Conservation (phyloP, 176 grass and related monocot species). For the Triticum monococcum region DNA sequence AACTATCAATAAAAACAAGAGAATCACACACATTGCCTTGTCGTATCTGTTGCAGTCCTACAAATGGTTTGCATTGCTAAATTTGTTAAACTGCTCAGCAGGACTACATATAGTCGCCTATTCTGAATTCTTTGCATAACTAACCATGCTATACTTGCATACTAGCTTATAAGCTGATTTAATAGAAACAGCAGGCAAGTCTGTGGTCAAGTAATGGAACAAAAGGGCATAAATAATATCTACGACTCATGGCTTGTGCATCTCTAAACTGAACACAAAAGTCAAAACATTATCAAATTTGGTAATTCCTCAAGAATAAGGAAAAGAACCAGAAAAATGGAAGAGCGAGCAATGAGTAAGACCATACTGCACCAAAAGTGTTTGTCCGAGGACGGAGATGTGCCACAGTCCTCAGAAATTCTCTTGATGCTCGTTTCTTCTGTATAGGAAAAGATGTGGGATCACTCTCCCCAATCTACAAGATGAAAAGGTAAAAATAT, state of each 20-base stretch:
- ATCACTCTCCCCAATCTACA: constrained; percentile 94
- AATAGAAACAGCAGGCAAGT: not conserved
- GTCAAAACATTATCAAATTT: constrained; percentile 5
- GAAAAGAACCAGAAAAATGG: constrained; percentile 2
- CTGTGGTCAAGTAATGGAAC: not conserved
- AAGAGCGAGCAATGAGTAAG: constrained; percentile 6
- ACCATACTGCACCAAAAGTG: constrained; percentile 90
- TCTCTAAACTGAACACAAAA: not conserved
- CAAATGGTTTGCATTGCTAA: not conserved
- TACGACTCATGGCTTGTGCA: constrained; percentile 22
- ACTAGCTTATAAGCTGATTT: not conserved
- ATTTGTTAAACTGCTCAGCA: constrained; percentile 3
- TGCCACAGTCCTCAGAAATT: constrained; percentile 88
- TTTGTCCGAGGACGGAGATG: constrained; percentile 99
- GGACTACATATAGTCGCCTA: not conserved
- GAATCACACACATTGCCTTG: constrained; percentile 1
- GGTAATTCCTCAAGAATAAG: not conserved
- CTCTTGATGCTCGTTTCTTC: constrained; percentile 88
- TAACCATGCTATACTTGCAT: not conserved
- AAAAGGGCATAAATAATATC: not conserved
- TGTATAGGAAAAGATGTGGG: constrained; percentile 90
- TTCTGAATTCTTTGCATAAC: constrained; percentile 9
- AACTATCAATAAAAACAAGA: constrained; percentile 12
- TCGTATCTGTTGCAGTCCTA: not conserved
- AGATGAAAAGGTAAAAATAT: constrained; percentile 26